phyloP scores from a whole-genome alignment of 768 basidiomycete genomes.

The Phaeotremella fagi region DNA sequence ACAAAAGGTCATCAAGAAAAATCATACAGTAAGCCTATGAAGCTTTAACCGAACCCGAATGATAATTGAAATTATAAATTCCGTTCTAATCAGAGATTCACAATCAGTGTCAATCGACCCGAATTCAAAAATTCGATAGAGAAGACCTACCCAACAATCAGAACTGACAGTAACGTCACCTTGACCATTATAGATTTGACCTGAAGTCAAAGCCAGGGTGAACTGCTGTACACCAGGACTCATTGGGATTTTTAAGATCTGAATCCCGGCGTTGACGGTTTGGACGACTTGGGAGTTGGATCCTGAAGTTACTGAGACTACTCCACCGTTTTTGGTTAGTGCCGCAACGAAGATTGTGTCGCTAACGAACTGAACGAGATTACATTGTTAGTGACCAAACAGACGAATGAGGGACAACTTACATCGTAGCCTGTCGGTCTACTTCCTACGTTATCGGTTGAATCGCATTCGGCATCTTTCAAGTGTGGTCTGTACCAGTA shows the following conservation, averaged over 20 bases:
- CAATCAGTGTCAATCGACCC: background rate
- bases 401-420: background rate
- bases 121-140: background rate
- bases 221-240: slow-evolving; percentile 40
- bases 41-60: slow-evolving; percentile 30
- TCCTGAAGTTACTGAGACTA: slow-evolving; percentile 43
- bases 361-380: slow-evolving; percentile 14
- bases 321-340: slow-evolving; percentile 36
- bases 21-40: background rate
- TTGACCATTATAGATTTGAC: slow-evolving; percentile 7
- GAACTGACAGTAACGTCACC: slow-evolving; percentile 22
- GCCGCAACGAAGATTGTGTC: slow-evolving; percentile 45
- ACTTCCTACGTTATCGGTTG: slow-evolving; percentile 40
- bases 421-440: slow-evolving; percentile 45
- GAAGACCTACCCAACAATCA: slow-evolving; percentile 36
- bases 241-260: slow-evolving; percentile 41
- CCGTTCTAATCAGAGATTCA: slow-evolving; percentile 25
- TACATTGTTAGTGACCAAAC: background rate
- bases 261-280: slow-evolving; percentile 34
- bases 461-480: slow-evolving; percentile 41
- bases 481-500: slow-evolving; percentile 47
- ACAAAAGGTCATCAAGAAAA: too few species aligned
- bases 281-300: slow-evolving; percentile 21
- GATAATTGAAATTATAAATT: slow-evolving; percentile 47
- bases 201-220: slow-evolving; percentile 24